Conservation (phyloP, 768 basidiomycete genomes). For the Boletus fagicola region DNA sequence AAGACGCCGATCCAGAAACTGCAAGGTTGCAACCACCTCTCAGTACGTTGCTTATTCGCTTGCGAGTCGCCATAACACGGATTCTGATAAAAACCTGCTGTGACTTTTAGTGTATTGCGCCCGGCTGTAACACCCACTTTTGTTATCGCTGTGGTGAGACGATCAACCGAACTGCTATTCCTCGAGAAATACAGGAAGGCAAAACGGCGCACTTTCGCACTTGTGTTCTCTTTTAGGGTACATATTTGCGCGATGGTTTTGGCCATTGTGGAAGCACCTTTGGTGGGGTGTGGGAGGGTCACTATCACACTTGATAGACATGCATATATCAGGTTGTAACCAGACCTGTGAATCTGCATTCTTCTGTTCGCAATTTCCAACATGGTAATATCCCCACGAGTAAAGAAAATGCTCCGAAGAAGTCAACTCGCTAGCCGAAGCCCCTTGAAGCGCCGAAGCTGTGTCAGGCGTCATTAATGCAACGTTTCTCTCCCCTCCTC, state of each 20-base stretch:
- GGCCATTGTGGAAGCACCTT: no score
- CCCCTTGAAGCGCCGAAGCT: slow-evolving; percentile 7
- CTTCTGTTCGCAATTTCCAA: neutral
- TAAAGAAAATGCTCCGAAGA: no score
- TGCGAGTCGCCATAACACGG: neutral
- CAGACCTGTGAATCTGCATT: neutral
- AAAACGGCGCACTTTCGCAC: slow-evolving; percentile 33
- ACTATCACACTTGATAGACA: neutral
- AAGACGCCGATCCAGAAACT: slow-evolving; percentile 50
- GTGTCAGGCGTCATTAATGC: slow-evolving; percentile 14
- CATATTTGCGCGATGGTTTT: neutral
- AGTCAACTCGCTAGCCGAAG: neutral
- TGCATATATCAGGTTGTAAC: neutral
- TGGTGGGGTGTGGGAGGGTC: neutral
- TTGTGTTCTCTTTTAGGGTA: slow-evolving; percentile 28
- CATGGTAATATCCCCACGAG: no score
- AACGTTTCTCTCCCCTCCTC: slow-evolving; percentile 10
- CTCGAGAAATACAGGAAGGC: slow-evolving; percentile 32
- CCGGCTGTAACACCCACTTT: slow-evolving; percentile 58
- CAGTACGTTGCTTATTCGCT: slow-evolving; percentile 36
- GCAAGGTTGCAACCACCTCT: slow-evolving; percentile 58
- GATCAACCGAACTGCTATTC: slow-evolving; percentile 42
- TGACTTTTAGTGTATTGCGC: slow-evolving; percentile 46
- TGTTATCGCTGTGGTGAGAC: slow-evolving; percentile 49
- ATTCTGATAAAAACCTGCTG: neutral